Evolutionary conservation across 2,329 filamentous ascomycete genomes (phyloP), one percentile per base, ranked within the genome.

Genomic region (Paraphaeosphaeria sporulosa): DNA sequence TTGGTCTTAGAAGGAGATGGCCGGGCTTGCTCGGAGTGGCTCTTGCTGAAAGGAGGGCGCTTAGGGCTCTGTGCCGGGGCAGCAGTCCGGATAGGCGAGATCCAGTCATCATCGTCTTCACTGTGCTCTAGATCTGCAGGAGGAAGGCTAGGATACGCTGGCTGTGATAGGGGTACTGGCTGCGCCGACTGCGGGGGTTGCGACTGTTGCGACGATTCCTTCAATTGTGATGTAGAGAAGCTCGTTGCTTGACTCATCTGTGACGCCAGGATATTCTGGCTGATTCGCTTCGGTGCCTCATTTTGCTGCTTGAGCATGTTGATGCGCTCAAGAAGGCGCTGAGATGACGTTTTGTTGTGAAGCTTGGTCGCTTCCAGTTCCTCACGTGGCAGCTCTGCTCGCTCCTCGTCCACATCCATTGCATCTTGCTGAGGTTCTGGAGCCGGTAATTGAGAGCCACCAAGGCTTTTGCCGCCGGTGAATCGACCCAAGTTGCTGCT

Each of bases 261-360:
- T n/a, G 71, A 67, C 21, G 68, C 65, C 10, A 64, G 40, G 47
- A 84, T 76, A 60, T 72, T 78, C 72, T 67, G 82, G 59, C 70
- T 77, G 57, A 66, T 64, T n/a, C 66, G 70, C 61, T 75, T 77
- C 10, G 73, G 74, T 50, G 67, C 71, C 55, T 73, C 75, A 49
- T 71, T 83, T 74, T 71, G 80, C 75, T 61, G 85, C 79, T 77
- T 89, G 83, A 90, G 83, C 83, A 89, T 86, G 63, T 89, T 96
- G 69, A 99, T 98, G 69, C 94, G 93, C 70, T 98, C 94, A 66
- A 97, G 93, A 17, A 99, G 83, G 46, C 92, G 86, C 76, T 98
- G 94, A 0, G 95, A 97, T n/a, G 95, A 96, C 0, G 93, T 94
- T 76, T 96, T 96, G 78, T 89, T 93, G 71, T 94, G 90, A 2